Conservation (phyloP, 768 basidiomycete species). For the Trametes villosa region DNA sequence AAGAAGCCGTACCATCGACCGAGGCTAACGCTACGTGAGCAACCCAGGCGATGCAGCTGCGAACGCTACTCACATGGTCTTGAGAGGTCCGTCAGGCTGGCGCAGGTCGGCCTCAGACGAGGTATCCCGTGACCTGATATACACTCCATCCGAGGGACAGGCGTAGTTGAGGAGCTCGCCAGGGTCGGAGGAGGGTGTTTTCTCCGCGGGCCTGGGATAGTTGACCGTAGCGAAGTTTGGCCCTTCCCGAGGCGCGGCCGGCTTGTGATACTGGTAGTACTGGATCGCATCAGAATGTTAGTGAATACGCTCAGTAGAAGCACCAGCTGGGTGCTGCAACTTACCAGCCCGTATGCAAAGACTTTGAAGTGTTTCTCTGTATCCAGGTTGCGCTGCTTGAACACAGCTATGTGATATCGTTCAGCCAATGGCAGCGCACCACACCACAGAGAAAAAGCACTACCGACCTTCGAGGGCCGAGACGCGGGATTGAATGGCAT, state of each 20-base stretch:
- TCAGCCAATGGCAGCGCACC: neutral
- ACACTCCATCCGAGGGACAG: neutral
- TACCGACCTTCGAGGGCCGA: neutral
- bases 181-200: neutral
- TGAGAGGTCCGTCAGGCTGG: neutral
- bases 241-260: no score
- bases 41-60: neutral
- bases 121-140: neutral
- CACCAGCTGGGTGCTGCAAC: no score
- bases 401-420: neutral
- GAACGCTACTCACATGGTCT: neutral
- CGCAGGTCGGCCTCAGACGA: neutral
- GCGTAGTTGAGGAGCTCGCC: neutral
- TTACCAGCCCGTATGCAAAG: neutral
- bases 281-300: neutral
- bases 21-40: neutral
- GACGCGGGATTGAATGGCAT: neutral
- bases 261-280: no score
- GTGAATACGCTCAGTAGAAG: neutral
- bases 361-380: neutral
- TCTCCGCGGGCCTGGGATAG: no score
- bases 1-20: constrained; percentile 1
- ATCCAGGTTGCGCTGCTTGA: neutral
- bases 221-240: no score
- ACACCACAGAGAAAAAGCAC: neutral